phyloP scores from a whole-genome alignment of 257 asterid genomes.

The Ophiorrhiza pumila region DNA sequence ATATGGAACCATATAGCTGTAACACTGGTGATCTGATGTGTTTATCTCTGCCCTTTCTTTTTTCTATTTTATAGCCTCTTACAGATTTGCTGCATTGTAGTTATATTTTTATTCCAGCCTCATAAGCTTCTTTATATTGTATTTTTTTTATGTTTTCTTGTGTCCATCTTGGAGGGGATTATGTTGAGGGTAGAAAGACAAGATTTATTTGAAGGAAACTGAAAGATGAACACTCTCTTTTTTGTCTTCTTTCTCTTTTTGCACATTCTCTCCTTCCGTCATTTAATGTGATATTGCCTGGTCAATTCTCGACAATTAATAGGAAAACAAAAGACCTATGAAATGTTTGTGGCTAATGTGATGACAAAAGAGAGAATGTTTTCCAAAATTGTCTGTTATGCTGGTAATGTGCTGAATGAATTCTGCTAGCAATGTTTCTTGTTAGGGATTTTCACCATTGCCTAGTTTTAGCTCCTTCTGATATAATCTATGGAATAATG shows the following conservation, averaged over 20 bases:
- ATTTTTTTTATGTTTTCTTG: not conserved
- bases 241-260: not conserved
- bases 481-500: constrained; percentile 7
- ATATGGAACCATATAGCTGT: not conserved
- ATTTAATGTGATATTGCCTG: not conserved
- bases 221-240: not conserved
- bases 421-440: not conserved
- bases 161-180: not conserved
- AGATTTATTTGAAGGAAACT: not conserved
- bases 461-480: not conserved
- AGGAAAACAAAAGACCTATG: not conserved
- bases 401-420: not conserved
- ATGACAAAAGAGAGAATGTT: not conserved
- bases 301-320: not conserved
- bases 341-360: not conserved
- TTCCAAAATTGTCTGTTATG: not conserved
- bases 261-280: not conserved
- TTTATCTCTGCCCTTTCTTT: not conserved
- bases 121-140: not conserved
- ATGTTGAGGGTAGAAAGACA: not conserved
- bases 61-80: not conserved
- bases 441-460: not conserved
- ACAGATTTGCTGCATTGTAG: not conserved
- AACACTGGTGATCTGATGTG: too few species aligned
- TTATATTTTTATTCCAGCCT: not conserved